Evolutionary conservation across 2,329 filamentous ascomycete genomes (phyloP), one percentile per base, ranked within the genome.

Genomic region (Talaromyces sp.): DNA sequence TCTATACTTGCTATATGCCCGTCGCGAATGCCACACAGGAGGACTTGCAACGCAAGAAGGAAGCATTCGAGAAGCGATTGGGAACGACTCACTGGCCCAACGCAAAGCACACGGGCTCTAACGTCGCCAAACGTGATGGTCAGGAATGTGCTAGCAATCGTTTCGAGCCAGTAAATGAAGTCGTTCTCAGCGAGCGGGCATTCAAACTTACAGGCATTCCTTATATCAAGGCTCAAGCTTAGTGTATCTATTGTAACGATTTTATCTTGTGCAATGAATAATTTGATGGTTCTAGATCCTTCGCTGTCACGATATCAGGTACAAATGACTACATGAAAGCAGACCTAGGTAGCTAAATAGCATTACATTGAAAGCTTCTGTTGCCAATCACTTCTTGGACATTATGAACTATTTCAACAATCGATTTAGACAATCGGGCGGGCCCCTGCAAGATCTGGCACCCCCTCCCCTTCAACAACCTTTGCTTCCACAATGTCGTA

Each of bases 401-500:
- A 18, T 31, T 25, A 9, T 7, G 4, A 6, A 28, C 5, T 18
- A 18, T 6, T 31, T 25, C 1, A 14, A 31, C 16, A 31, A 50
- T 31, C 2, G 5, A 23, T 14, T 18, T 56, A 56, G 8, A 33
- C 18, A 28, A 62, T 39, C 5, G 60, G 60, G 9, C 54, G 28
- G 5, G 68, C 82, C 5, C 66, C 67, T 8, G 71, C 72, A 16
- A 73, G 67, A 63, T 72, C 69, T 7, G 79, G 77, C 0, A 84
- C 83, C 0, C 84, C 84, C 14, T 70, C 73, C 0, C 84, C 84
- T 66, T 84, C 80, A 0, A 84, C 81, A 1, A 87, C 74, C 72
- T 83, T 85, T 0, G 80, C 84, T 35, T 80, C 76, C 2, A 87
- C 73, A 42, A 88, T 71, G 62, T 82, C 81, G 67, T 83, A 86